phyloP scores from a whole-genome alignment of 2,329 filamentous ascomycete genomes.

The Chaetothyriales sp. region DNA sequence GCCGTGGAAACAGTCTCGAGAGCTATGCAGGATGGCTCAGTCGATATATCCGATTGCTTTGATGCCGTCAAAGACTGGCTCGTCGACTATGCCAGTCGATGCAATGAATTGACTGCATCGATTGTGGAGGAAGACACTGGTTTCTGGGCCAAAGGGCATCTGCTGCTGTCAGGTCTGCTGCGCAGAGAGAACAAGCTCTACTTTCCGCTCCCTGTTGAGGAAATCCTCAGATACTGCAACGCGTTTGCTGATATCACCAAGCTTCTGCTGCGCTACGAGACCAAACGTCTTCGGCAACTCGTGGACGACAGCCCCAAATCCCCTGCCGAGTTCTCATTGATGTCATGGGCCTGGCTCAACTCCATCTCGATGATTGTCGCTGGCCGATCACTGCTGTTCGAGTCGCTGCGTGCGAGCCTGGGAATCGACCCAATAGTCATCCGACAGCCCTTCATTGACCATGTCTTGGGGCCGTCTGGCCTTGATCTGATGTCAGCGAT shows the following conservation, averaged over 20 bases:
- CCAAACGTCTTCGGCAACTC: conserved; percentile 19
- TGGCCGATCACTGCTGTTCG: not conserved
- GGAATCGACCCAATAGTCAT: not conserved
- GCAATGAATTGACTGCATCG: conserved; percentile 23
- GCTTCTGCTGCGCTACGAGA: conserved; percentile 29
- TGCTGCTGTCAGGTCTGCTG: conserved; percentile 26
- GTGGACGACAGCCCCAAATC: conserved; percentile 13
- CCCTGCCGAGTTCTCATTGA: not conserved
- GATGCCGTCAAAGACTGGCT: conserved; percentile 29
- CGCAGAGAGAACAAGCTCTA: conserved; percentile 20
- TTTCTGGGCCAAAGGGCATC: conserved; percentile 32
- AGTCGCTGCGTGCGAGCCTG: not conserved
- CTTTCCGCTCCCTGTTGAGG: conserved; percentile 10
- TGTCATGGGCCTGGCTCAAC: not conserved
- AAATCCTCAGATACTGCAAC: conserved; percentile 28
- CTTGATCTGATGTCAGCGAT: not conserved
- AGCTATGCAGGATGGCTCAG: conserved; percentile 7
- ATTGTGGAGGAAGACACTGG: conserved; percentile 26
- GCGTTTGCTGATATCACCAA: conserved; percentile 26
- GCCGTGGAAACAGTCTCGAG: conserved; percentile 8
- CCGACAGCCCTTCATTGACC: not conserved
- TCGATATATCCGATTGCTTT: conserved; percentile 18
- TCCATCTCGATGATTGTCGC: not conserved
- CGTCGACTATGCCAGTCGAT: conserved; percentile 22
- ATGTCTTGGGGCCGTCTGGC: not conserved